Evolutionary conservation across 1,284 basidiomycete species (phyloP), one percentile per base, ranked within the genome.

Genomic region (Taiwanofungus camphoratus): DNA sequence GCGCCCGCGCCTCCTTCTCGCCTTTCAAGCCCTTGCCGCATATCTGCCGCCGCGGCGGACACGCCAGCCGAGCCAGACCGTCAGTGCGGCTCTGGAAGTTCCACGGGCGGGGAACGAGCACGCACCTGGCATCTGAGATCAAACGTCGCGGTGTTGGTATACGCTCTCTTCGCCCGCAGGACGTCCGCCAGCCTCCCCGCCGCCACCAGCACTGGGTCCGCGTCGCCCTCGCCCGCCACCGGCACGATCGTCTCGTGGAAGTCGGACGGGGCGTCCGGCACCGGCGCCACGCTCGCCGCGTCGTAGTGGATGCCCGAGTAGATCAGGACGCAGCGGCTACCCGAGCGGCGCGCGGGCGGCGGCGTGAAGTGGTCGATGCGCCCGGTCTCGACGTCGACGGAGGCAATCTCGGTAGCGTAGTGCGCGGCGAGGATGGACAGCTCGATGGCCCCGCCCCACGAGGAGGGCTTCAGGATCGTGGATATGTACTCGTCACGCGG

Each of bases 281-380:
- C 71, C 0, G 90, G 93, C n/a, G 91, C 79, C 26, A 93, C 65
- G 0, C 86, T 84, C 9, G 86, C 78, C 7, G 89, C 89, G 61
- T 97, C 93, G 63, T 96, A 97, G 64, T 95, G 92, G 41, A 95
- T 94, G 6, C 92, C 93, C 2, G 88, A 92, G 65, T 97, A 97
- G 3, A 96, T 73, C 12, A 96, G 60, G 8, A 95, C 65, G 39
- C 77, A 82, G 18, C 70, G 64, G 49, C 65, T 65, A 0, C 64
- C 62, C 3, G 62, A 54, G 27, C 60, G 53, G 16, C 45, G 49
- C 45, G 63, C 60, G 34, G 57, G 56, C 31, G 65, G 72, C 42
- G 89, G 80, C 2, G 80, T 70, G 58, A 95, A 95, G 13, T 74
- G 76, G 64, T 95, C 91, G 47, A 92, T 76, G n/a, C 92, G 77